phyloP scores from a whole-genome alignment of 805 yeast species.

The Millerago galiae region DNA sequence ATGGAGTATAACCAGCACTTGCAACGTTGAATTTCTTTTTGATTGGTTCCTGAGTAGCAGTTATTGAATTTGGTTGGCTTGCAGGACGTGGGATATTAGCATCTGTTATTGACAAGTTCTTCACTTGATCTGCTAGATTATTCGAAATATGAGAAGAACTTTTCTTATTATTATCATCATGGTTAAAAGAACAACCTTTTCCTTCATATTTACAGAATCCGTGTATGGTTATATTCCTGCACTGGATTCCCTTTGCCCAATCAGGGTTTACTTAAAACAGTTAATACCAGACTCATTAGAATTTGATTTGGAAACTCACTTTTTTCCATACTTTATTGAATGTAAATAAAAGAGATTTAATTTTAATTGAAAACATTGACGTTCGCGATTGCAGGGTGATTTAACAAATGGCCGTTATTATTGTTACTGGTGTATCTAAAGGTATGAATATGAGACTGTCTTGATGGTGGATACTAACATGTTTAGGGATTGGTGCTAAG shows the following conservation, averaged over 20 bases:
- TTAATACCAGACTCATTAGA: not conserved
- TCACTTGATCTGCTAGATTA: conserved; percentile 2
- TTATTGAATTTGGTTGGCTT: not conserved
- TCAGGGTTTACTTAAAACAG: conserved; percentile 24
- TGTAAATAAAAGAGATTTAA: not conserved
- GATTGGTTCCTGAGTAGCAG: conserved; percentile 6
- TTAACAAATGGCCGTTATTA: conserved; percentile 30
- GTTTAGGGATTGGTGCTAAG: conserved; percentile 71
- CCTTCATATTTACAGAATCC: conserved; percentile 85
- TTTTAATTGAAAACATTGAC: not conserved
- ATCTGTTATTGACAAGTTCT: not conserved
- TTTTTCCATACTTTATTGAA: conserved; percentile 6
- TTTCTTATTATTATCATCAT: conserved; percentile 36
- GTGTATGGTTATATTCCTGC: conserved; percentile 77
- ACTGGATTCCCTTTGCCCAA: conserved; percentile 69
- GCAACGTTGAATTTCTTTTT: conserved; percentile 49
- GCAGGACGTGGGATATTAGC: not conserved
- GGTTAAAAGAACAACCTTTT: conserved; percentile 81
- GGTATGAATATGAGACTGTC: too few relatives aligned
- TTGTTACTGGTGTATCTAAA: conserved; percentile 61
- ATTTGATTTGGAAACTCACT: too few relatives aligned
- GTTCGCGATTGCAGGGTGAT: too few relatives aligned
- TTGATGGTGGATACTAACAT: too few relatives aligned
- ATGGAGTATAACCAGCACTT: conserved; percentile 50
- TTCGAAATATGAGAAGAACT: conserved; percentile 5